These are phyloP conservation scores for Sarocladium strictum DNA, from an alignment of 2,329 filamentous ascomycete genomes.

Conservation along the genomic window DNA sequence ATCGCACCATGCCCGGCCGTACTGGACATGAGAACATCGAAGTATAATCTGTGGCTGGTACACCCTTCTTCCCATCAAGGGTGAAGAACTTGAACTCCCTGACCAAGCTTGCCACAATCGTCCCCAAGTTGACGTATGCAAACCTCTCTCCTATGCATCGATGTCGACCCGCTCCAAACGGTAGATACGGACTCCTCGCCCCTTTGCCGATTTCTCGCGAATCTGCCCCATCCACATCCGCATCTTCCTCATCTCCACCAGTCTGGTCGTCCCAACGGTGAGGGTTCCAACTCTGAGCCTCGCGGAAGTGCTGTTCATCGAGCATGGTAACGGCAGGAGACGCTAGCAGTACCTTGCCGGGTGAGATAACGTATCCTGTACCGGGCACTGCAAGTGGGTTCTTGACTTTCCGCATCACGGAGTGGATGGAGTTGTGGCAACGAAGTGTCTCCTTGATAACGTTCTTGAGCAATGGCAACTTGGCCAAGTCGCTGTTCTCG, in stretches of 20 bases:
- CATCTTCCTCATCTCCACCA: constrained; percentile 14
- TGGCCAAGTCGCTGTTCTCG: constrained; percentile 52
- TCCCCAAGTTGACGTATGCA: constrained; percentile 62
- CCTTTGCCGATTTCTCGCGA: constrained; percentile 25
- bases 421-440: constrained; percentile 66
- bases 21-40: constrained; percentile 35
- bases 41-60: constrained; percentile 61
- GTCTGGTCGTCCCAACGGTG: constrained; percentile 21
- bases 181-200: constrained; percentile 43
- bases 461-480: constrained; percentile 54
- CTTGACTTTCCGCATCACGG: constrained; percentile 67
- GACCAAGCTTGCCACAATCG: constrained; percentile 58
- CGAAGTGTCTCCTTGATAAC: constrained; percentile 69
- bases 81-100: constrained; percentile 55
- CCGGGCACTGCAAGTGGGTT: constrained; percentile 54
- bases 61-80: constrained; percentile 44
- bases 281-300: constrained; percentile 23
- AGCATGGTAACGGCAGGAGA: constrained; percentile 37
- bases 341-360: constrained; percentile 41
- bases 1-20: constrained; percentile 26
- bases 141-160: constrained; percentile 74
- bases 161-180: constrained; percentile 68
- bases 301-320: constrained; percentile 53
- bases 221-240: constrained; percentile 21
- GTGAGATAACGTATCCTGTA: constrained; percentile 47